Percentiles rank a stretch among this genome's conserved stretches.
phyloP scores from a whole-genome alignment of 306 rosid genomes.

The Casuarina cunninghamiana region DNA sequence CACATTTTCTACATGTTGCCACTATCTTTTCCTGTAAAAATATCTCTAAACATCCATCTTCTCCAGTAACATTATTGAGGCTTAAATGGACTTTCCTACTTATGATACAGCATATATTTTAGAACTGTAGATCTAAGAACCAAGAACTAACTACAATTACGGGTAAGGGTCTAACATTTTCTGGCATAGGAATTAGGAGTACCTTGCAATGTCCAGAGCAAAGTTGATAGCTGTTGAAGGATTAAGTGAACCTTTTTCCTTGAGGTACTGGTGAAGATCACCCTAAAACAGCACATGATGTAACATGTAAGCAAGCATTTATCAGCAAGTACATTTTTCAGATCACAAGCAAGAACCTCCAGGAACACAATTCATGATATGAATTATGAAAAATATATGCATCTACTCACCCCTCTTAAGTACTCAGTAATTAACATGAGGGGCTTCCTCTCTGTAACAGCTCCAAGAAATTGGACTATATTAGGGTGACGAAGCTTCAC shows the following conservation, averaged over 20 bases:
- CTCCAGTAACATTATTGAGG: not conserved
- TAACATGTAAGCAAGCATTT: conserved; percentile 21
- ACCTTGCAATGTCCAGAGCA: conserved; percentile 91
- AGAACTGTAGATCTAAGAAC: not conserved
- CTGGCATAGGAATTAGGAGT: conserved; percentile 14
- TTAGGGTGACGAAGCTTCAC: conserved; percentile 99
- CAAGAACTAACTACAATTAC: not conserved
- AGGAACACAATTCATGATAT: conserved; percentile 7
- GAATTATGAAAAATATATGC: conserved; percentile 14
- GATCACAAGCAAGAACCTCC: conserved; percentile 17
- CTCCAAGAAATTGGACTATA: conserved; percentile 98
- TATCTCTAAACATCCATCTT: not conserved
- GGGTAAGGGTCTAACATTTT: not conserved
- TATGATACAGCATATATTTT: not conserved
- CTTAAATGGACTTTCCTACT: conserved; percentile 5
- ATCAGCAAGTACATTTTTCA: conserved; percentile 22
- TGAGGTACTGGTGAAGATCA: conserved; percentile 89
- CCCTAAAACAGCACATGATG: conserved; percentile 56
- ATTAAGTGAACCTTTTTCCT: conserved; percentile 77
- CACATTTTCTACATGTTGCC: no score
- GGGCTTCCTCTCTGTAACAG: conserved; percentile 95
- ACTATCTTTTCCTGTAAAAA: not conserved
- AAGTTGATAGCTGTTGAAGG: conserved; percentile 71
- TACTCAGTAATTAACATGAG: conserved; percentile 94
- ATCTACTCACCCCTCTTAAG: conserved; percentile 80